Evolutionary conservation across 2,329 filamentous ascomycete genomes (phyloP), one percentile per base, ranked within the genome.

Genomic region (Alternaria rosae): DNA sequence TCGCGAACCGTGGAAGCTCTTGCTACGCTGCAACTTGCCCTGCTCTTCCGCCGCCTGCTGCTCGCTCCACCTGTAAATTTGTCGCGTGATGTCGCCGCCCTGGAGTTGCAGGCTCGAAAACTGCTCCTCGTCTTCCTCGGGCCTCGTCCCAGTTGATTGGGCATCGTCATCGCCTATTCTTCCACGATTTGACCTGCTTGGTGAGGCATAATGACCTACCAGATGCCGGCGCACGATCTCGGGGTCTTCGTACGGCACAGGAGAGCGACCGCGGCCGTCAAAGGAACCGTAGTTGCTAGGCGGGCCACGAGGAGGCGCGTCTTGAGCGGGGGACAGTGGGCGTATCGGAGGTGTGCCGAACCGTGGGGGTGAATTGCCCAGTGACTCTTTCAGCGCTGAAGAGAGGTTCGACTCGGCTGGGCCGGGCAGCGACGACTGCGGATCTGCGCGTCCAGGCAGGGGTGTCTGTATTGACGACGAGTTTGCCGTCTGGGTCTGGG

Each of bases 51-150:
- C 84, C 75, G 96, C 90, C 54, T 91, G 91, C 77, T 96, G 92
- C 78, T 98, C 93, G 6, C 93, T 93, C 92, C 96, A 99, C 71
- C 92, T 91, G 83, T 99, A 99, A 71, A 99, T 97, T 57, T 94
- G 92, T 63, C 95, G 86, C 23, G 94, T 97, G 59, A 97, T 91
- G 77, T 99, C 95, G 66, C 95, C 95, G 62, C 95, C 95, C 77
- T 98, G 96, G 48, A 99, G 83, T 76, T 90, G 90, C 77, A 99
- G 81, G 80, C 95, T 98, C 28, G 94, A 97, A 78, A 99, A 99
- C 74, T 97, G 92, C 61, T 95, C 92, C 6, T 83, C 82, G 6
- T 69, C 69, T 10, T 74, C 75, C 3, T 73, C 72, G 3, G 66
- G 70, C 35, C 57, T 90, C 88, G 64, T 88, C 54, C 68, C 68